phyloP scores from a whole-genome alignment of 805 yeast species.

The Lipomyces spencermartinsiae region DNA sequence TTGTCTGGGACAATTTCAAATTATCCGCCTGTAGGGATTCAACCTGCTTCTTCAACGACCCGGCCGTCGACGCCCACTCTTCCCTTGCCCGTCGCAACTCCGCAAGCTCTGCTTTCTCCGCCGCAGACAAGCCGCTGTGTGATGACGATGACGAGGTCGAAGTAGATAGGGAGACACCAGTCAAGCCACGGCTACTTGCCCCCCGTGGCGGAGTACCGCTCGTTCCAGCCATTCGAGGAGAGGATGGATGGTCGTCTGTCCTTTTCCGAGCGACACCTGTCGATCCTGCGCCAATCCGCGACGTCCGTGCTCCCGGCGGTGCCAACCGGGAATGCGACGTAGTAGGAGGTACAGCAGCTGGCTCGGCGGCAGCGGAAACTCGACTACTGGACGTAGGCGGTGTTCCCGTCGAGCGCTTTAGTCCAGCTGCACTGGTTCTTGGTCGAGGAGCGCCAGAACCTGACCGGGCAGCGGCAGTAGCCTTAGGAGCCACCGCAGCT shows the following conservation, averaged over 20 bases:
- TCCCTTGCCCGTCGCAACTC: constrained; percentile 61
- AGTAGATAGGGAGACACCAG: constrained; percentile 35
- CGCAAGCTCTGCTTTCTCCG: constrained; percentile 56
- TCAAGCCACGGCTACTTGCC: constrained; percentile 35
- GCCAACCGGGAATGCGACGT: background rate
- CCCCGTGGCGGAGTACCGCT: constrained; percentile 20
- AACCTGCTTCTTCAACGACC: constrained; percentile 43
- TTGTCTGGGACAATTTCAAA: constrained; percentile 46
- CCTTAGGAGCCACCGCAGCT: constrained; percentile 32
- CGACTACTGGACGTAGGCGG: constrained; percentile 10
- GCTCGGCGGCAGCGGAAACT: background rate
- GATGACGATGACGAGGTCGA: constrained; percentile 12
- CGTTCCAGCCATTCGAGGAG: constrained; percentile 1
- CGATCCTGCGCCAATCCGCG: background rate
- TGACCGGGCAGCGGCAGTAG: constrained; percentile 33
- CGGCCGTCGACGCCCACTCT: constrained; percentile 52
- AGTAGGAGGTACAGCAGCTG: constrained; percentile 8
- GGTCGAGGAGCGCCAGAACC: constrained; percentile 24
- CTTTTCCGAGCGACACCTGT: constrained; percentile 4
- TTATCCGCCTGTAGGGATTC: constrained; percentile 46
- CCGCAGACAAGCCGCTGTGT: constrained; percentile 27
- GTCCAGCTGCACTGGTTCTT: constrained; percentile 22
- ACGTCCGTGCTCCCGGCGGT: constrained; percentile 6
- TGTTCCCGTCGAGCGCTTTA: constrained; percentile 16
- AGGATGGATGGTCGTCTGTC: constrained; percentile 5